Percentiles rank a stretch among this genome's conserved stretches.
These are phyloP conservation scores for Chamaecyparis obtusa DNA, from an alignment of 75 land plant species.

Conservation along the genomic window DNA sequence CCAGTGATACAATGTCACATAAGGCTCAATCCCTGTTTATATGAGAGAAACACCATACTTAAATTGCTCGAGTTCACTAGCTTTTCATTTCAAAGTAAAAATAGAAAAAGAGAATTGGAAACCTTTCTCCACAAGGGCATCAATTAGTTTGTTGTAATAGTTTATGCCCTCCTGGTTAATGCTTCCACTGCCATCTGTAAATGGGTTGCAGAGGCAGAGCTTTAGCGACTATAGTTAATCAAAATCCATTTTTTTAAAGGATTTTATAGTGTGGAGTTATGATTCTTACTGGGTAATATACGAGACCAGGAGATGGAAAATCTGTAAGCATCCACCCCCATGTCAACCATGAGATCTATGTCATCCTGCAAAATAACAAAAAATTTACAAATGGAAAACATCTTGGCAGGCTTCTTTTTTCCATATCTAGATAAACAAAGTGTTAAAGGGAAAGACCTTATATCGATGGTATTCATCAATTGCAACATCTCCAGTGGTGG, in stretches of 20 bases:
- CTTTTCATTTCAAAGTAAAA: background rate
- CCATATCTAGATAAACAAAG: background rate
- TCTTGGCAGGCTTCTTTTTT: background rate
- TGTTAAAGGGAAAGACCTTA: conserved; percentile 6
- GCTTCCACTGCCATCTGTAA: conserved; percentile 54
- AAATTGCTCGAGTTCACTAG: background rate
- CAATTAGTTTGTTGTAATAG: conserved; percentile 54
- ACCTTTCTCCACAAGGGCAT: conserved; percentile 59
- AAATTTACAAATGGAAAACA: background rate
- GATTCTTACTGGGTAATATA: conserved; percentile 66
- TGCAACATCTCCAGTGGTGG: conserved; percentile 22
- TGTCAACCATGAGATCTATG: conserved; percentile 62
- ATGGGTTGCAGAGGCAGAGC: background rate
- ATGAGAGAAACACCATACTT: background rate
- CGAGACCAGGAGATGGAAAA: conserved; percentile 84
- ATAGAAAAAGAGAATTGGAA: background rate
- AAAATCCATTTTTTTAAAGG: background rate
- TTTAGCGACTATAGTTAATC: background rate
- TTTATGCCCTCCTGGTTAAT: conserved; percentile 43
- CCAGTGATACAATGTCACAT: conserved; percentile 36
- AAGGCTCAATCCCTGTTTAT: conserved; percentile 36
- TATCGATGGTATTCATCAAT: conserved; percentile 31
- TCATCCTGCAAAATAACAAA: conserved; percentile 44
- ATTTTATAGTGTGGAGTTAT: background rate
- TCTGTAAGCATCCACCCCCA: conserved; percentile 84